Percentiles rank a stretch among this genome's conserved stretches.
Conservation (phyloP, 202 grass and related monocot species). For the Cymbopogon flexuosus region DNA sequence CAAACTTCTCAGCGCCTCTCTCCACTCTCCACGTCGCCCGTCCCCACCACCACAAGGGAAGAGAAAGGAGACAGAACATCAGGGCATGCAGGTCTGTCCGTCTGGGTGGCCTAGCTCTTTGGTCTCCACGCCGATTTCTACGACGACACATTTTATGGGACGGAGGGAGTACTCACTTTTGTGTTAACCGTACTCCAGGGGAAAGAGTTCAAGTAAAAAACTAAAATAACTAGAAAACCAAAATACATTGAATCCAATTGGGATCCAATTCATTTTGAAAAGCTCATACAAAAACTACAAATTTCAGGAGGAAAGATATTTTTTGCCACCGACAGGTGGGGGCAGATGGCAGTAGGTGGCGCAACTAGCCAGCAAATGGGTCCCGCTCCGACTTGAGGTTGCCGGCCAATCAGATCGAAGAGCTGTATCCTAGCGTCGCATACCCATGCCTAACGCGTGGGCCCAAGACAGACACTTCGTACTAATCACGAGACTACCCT, state of each 20-base stretch:
- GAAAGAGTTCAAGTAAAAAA: neutral
- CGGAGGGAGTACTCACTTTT: neutral
- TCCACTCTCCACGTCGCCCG: too few species aligned
- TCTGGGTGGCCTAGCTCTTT: too few species aligned
- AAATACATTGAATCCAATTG: neutral
- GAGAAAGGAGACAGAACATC: too few species aligned
- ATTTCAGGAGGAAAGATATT: neutral
- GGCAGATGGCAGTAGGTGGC: neutral
- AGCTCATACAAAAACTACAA: neutral
- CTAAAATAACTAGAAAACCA: neutral
- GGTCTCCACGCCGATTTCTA: too few species aligned
- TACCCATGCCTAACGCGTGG: neutral
- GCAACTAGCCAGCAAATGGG: neutral
- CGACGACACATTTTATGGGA: too few species aligned
- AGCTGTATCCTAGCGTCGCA: neutral
- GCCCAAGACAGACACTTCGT: neutral
- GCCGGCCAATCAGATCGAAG: slow-evolving; percentile 32
- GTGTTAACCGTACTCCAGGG: neutral
- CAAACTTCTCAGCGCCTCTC: too few species aligned
- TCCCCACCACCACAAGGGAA: too few species aligned
- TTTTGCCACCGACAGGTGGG: slow-evolving; percentile 4
- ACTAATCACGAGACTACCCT: fast-evolving
- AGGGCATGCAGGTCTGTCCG: too few species aligned
- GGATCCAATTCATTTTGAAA: neutral
- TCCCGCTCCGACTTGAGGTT: neutral